Base-by-base conservation (phyloP, 2,329 filamentous ascomycete genomes). In the Albifimbria verrucaria region DNA sequence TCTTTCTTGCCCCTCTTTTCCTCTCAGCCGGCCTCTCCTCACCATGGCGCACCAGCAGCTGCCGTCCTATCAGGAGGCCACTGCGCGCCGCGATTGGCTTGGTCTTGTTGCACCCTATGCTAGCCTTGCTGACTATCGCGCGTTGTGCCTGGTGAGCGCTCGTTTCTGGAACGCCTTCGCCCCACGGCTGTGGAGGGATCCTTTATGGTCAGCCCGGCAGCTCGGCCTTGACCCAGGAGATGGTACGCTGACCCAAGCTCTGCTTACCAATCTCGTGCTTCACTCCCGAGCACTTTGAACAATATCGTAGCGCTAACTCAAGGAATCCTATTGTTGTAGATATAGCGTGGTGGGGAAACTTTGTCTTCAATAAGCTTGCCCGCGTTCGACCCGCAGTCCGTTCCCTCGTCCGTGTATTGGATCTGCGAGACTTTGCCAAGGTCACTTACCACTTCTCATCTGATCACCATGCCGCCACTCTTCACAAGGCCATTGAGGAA, bases 31-130 rank as follows among this genome's bases (percentile, higher is more conserved):
- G n/a, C n/a, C n/a, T n/a, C n/a, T n/a, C n/a, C n/a, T n/a, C 26
- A 15, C 15, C 26, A 32, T 32, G 26, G 15, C 26, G 26, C 26
- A 32, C 15, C 26, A 32, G 15, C 56, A 61, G 11, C 72, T 77
- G n/a, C 80, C 81, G 1, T 80, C 81, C 0, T 85, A 85, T 62
- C 67, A 72, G 49, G 74, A 82, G 54, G 80, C 81, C 50, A 75
- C 71, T 2, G 60, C 69, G 7, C 66, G 62, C 10, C 62, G 63
- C 21, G 75, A 83, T 68, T 82, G 80, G 78, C 68, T 82, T 17
- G 64, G 64, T 25, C 56, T 83, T 4, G 75, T 75, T 12, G 77
- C 73, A 7, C 73, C 77, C 1, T 77, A 75, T 57, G 57, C 82
- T 46, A 59, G 65, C 2, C 57, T 71, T 42, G 52, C 59, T 6